Base-by-base conservation (phyloP, 1,284 basidiomycete genomes). In the Ustilago vetiveriae region DNA sequence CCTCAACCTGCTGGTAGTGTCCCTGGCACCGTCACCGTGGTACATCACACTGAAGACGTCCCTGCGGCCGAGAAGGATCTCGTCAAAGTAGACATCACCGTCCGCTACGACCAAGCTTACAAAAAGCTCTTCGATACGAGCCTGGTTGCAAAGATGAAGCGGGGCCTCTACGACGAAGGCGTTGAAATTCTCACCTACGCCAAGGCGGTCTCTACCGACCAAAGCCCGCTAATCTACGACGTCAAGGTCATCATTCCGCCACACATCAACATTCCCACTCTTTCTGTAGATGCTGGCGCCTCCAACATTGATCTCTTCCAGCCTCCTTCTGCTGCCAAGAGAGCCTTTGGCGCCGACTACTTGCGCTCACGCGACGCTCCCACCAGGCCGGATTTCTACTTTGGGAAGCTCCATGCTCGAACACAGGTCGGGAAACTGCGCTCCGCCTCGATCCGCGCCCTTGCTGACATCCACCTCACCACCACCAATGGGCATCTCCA, bases 61-160 rank as follows among this genome's bases (percentile, higher is more conserved):
- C 50, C 56, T 4, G 51, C 46, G 9, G 50, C 24, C 7, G 50
- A 66, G 33, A 65, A 67, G 46, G 62, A 59, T 16, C 51, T 69
- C 17, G 62, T 77, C 51, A 57, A 66, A 38, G 68, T 77, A 13
- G 65, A 77, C 24, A 59, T 77, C 35, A 75, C 70, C 13, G 75
- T 65, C 8, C 60, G 51, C 22, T 75, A 75, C 56, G 74, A 74
- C 37, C 36, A 69, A 26, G 54, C 55, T 1, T 74, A 67, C 35
- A 65, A 62, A 32, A 58, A 69, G 14, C 58, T 77, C 6, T 57
- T 75, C 11, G 58, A 71, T 19, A 62, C 50, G 16, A 67, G 68
- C 30, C 51, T 72, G 1, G 74, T 77, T 4, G 73, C 68, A 19
- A 75, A 74, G 46, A 65, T 75, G 51, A 64, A 72, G 45, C 67